Conservation (phyloP, 2,329 filamentous ascomycete genomes). For the Cercospora sojina region DNA sequence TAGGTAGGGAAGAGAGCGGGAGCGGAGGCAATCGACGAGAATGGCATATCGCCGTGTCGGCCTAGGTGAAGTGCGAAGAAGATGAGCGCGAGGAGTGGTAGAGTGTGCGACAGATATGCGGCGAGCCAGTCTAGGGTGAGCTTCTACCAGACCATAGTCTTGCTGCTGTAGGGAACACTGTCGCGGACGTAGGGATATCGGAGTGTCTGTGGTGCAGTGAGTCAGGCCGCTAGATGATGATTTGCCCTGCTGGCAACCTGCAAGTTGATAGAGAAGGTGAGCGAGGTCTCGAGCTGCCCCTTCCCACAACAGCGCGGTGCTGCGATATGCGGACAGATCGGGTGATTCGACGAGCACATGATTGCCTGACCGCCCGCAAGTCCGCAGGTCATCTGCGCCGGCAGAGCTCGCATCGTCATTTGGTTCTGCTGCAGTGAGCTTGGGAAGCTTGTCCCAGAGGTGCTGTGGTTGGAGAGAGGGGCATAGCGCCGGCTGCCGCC, state of each 20-base stretch:
- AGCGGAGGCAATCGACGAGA: conserved; percentile 34
- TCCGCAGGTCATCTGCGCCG: not conserved
- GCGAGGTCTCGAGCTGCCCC: not conserved
- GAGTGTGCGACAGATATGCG: not conserved
- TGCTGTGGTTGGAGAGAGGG: not conserved
- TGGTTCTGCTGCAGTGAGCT: conserved; percentile 1
- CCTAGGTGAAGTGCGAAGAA: not conserved
- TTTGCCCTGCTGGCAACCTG: not conserved
- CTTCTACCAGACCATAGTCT: conserved; percentile 10
- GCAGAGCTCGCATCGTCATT: not conserved
- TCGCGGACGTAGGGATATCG: not conserved
- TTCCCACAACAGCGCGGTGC: not conserved
- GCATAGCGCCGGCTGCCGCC: not conserved
- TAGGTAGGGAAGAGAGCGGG: conserved; percentile 52
- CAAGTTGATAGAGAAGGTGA: not conserved
- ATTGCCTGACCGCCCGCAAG: not conserved
- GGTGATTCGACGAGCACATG: conserved; percentile 1
- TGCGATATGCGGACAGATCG: not conserved
- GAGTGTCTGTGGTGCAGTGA: not conserved
- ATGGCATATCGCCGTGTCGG: conserved; percentile 27
- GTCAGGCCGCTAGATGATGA: not conserved
- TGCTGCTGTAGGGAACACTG: not conserved
- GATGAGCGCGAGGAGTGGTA: conserved; percentile 1
- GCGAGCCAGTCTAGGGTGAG: conserved; percentile 4
- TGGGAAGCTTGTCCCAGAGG: not conserved